Evolutionary conservation across 495 filamentous ascomycete genomes (phyloP), one percentile per base, ranked within the genome.

Genomic region (Aspergillus avenaceus): DNA sequence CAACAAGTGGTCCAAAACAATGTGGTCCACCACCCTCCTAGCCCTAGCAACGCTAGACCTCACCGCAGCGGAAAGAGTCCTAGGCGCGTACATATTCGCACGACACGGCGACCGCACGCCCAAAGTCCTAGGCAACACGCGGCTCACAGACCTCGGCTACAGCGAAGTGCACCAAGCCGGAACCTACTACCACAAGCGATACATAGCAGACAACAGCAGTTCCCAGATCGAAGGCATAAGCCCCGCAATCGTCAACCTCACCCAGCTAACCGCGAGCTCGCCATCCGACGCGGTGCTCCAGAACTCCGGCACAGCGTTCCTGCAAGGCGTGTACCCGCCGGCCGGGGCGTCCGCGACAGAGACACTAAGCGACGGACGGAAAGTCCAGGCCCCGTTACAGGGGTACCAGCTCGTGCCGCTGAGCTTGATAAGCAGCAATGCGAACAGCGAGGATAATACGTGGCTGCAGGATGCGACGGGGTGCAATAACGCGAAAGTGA

Each of bases 81-180:
- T 85, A 28, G 79, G 83, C 3, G 78, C 76, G 9, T 84, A 81
- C 60, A 75, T 86, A 59, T 85, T 82, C 64, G 72, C 80, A 16
- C 80, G 83, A 16, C 83, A 85, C 69, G 83, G 83, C 26, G 83
- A 85, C 56, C 76, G 83, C 18, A 82, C 81, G 0, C 53, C 81
- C 1, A 84, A 85, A 56, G 60, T 72, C 2, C 63, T 71, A 13
- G 71, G 78, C 12, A 77, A 72, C 22, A 70, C 79, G 24, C 63
- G 73, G 50, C 64, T 86, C 53, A 85, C 83, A 19, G 69, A 77
- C 38, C 67, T 85, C 38, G 83, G 83, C 14, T 84, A 83, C 59
- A 59, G 54, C 9, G 75, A 91, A 63, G 69, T 88, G 55, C 83
- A 78, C 53, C 67, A 71, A 40, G 67, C 81, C 8, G 84, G 83